A percentile compares a stretch with the other conserved stretches of the same genome.
Conservation (phyloP, 108 stramenopile genomes). For the Fistulifera pelliculosa region DNA sequence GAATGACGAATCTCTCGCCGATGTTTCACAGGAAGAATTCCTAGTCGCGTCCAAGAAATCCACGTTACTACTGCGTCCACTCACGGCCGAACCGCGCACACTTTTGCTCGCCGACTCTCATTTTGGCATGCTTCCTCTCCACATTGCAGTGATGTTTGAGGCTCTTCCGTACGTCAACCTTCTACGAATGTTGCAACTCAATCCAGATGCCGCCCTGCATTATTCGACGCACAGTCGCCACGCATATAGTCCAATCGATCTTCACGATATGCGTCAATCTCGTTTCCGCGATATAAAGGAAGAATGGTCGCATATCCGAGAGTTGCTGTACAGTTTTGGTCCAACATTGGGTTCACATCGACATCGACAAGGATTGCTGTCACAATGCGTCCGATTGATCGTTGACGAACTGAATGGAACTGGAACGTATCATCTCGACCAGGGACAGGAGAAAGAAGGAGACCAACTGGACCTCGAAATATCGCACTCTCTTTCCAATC, state of each 20-base stretch:
- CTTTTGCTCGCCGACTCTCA: slow-evolving; percentile 15
- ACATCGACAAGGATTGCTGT: slow-evolving; percentile 23
- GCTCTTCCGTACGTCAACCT: slow-evolving; percentile 22
- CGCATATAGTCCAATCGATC: slow-evolving; percentile 25
- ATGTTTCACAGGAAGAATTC: slow-evolving; percentile 15
- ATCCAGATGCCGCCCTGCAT: slow-evolving; percentile 24
- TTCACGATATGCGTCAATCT: slow-evolving; percentile 27
- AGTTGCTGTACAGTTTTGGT: slow-evolving; percentile 34
- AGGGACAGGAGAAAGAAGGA: slow-evolving; percentile 4
- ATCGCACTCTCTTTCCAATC: slow-evolving; percentile 21
- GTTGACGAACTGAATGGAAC: slow-evolving; percentile 22
- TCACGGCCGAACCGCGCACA: slow-evolving; percentile 13
- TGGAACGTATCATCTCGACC: slow-evolving; percentile 24
- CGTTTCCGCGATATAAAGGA: slow-evolving; percentile 6
- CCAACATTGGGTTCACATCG: slow-evolving; percentile 24
- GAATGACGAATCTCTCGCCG: slow-evolving; percentile 3
- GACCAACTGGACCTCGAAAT: slow-evolving; percentile 10
- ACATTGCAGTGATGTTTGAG: slow-evolving; percentile 31
- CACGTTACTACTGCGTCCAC: slow-evolving; percentile 22
- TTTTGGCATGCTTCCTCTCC: slow-evolving; percentile 42
- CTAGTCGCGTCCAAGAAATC: slow-evolving; percentile 23
- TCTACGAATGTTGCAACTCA: slow-evolving; percentile 26
- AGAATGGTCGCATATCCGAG: slow-evolving; percentile 26
- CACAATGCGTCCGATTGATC: slow-evolving; percentile 30
- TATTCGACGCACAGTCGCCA: slow-evolving; percentile 19